Conservation (phyloP, 1,284 basidiomycete species). For the Cutaneotrichosporon cutaneum region DNA sequence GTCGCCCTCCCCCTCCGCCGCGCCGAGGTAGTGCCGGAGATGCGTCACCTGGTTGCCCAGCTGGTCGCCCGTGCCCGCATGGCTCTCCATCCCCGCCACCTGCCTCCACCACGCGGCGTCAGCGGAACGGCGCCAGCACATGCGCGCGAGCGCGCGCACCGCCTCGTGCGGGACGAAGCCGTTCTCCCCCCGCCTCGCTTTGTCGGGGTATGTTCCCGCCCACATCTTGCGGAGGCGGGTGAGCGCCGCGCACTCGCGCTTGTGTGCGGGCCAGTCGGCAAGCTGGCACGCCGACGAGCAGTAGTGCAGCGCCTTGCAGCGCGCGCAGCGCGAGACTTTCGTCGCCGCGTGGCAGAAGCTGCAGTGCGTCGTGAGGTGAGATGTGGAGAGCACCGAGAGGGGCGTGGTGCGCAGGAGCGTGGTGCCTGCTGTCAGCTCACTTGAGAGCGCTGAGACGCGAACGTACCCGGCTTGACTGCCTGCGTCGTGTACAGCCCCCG, state of each 20-base stretch:
- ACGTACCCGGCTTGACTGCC: slow-evolving; percentile 29
- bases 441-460: too few relatives aligned
- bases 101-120: slow-evolving; percentile 64
- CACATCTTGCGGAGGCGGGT: slow-evolving; percentile 45
- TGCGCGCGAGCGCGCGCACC: slow-evolving; percentile 69
- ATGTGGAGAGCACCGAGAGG: slow-evolving; percentile 63
- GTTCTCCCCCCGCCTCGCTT: slow-evolving; percentile 22
- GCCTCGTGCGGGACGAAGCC: slow-evolving; percentile 64
- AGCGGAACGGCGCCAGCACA: slow-evolving; percentile 66
- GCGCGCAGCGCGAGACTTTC: slow-evolving; percentile 63
- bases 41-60: slow-evolving; percentile 42
- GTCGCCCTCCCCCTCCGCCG: slow-evolving; percentile 16
- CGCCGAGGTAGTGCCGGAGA: slow-evolving; percentile 44
- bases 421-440: slow-evolving; percentile 57
- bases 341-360: slow-evolving; percentile 10
- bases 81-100: slow-evolving; percentile 70
- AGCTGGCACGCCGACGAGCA: slow-evolving; percentile 71
- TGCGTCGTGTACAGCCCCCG: slow-evolving; percentile 37
- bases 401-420: slow-evolving; percentile 62
- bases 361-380: slow-evolving; percentile 62
- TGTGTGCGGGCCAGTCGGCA: slow-evolving; percentile 72
- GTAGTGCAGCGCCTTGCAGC: slow-evolving; percentile 68
- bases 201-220: slow-evolving; percentile 18
- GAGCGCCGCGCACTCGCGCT: slow-evolving; percentile 70
- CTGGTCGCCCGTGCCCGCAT: slow-evolving; percentile 18